Percentiles rank a stretch among this genome's conserved stretches.
phyloP scores from a whole-genome alignment of 495 filamentous ascomycete genomes.

The Extremus antarcticus region DNA sequence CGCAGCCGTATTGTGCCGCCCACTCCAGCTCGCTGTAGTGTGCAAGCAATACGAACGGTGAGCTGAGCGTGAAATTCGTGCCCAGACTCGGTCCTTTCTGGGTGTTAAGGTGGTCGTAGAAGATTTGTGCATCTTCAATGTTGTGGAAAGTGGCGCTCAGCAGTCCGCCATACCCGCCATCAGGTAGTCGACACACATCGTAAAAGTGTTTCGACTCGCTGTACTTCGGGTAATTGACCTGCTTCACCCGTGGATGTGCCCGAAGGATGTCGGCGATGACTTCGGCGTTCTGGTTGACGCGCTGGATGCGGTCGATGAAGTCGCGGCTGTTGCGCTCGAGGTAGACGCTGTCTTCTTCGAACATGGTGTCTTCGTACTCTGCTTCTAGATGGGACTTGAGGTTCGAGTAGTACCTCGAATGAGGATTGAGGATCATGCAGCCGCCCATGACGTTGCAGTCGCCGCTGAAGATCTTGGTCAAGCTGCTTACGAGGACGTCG shows the following conservation, averaged over 20 bases:
- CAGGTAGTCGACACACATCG: constrained; percentile 61
- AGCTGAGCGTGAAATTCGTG: constrained; percentile 90
- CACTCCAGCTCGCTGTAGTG: constrained; percentile 90
- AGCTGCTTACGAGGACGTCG: constrained; percentile 83
- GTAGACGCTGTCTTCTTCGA: constrained; percentile 87
- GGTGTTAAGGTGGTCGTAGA: constrained; percentile 78
- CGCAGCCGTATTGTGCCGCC: constrained; percentile 66
- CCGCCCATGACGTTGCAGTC: constrained; percentile 98
- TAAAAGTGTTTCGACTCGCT: constrained; percentile 58
- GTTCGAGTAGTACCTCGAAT: constrained; percentile 53
- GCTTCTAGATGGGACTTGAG: constrained; percentile 50
- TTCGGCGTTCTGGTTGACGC: constrained; percentile 81
- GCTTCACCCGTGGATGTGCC: constrained; percentile 54
- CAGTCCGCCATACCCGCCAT: constrained; percentile 83
- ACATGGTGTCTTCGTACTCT: constrained; percentile 81
- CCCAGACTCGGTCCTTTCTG: constrained; percentile 90
- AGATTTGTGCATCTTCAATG: constrained; percentile 59
- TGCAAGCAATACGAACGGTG: constrained; percentile 81
- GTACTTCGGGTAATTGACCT: constrained; percentile 79
- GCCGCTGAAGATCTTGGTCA: constrained; percentile 95
- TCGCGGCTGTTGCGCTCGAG: constrained; percentile 94
- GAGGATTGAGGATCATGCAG: constrained; percentile 74
- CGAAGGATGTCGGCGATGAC: constrained; percentile 61
- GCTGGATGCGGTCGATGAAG: constrained; percentile 70
- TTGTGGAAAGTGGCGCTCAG: constrained; percentile 70